These are phyloP conservation scores for Paramecium octaurelia DNA, from an alignment of 73 alveolate species.

Conservation along the genomic window DNA sequence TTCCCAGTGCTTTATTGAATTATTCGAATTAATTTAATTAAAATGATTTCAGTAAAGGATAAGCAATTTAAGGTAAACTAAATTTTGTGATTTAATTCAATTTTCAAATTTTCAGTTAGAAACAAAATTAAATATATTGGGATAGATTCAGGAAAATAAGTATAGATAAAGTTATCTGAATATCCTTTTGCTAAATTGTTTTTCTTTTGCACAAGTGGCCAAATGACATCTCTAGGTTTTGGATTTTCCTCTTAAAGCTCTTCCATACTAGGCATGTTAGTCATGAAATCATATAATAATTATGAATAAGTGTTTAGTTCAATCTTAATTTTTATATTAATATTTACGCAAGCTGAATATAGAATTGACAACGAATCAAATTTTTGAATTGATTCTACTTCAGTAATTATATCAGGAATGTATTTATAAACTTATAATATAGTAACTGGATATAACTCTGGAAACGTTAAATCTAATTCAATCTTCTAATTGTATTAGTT, in stretches of 20 bases:
- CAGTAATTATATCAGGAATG: not conserved
- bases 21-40: not conserved
- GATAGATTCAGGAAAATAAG: not conserved
- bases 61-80: not conserved
- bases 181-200: not conserved
- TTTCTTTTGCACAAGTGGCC: not conserved
- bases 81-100: not conserved
- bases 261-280: not conserved
- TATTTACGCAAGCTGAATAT: not conserved
- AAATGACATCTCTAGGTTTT: not conserved
- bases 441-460: slow-evolving; percentile 10
- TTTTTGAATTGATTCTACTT: not conserved
- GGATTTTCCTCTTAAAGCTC: not conserved
- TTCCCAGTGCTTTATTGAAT: not conserved
- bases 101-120: not conserved
- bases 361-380: not conserved
- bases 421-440: not conserved
- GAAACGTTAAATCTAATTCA: not conserved
- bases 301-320: not conserved
- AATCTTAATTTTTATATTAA: not conserved
- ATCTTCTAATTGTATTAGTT: not conserved
- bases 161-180: not conserved
- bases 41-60: not conserved
- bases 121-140: not conserved
- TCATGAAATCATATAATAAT: not conserved